Percentiles rank a stretch among this genome's conserved stretches.
These are phyloP conservation scores for Neurospora sp. DNA, from an alignment of 495 filamentous ascomycete species.

Conservation along the genomic window DNA sequence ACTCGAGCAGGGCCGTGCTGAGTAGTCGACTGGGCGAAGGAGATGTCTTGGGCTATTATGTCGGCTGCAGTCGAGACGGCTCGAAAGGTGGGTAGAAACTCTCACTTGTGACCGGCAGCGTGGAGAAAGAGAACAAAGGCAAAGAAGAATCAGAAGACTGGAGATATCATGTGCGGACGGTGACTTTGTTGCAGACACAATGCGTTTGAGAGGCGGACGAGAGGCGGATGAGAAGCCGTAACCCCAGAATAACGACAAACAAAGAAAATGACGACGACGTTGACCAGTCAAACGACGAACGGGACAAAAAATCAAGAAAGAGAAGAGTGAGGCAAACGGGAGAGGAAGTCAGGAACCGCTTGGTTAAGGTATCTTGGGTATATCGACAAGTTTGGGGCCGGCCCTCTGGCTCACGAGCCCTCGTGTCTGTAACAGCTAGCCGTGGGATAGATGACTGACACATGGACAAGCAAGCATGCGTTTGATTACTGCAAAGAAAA, in stretches of 20 bases:
- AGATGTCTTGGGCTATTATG: neutral
- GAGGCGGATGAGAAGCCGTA: neutral
- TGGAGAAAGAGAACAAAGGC: neutral
- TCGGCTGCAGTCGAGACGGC: neutral
- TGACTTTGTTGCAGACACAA: neutral
- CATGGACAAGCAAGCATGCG: neutral
- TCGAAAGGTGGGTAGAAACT: neutral
- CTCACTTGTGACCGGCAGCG: neutral
- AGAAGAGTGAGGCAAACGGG: neutral
- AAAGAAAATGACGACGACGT: slow-evolving; percentile 3
- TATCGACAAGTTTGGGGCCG: neutral
- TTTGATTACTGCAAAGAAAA: neutral
- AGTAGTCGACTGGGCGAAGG: neutral
- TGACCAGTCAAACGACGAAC: slow-evolving; percentile 1
- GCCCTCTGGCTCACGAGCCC: neutral
- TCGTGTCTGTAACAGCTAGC: neutral
- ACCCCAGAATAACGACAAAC: neutral
- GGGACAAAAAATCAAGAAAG: slow-evolving; percentile 4
- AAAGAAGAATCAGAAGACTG: neutral
- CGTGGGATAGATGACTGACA: neutral
- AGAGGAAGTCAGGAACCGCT: neutral
- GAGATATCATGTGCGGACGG: neutral
- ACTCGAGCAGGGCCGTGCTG: neutral
- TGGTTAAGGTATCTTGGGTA: neutral
- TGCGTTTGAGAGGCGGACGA: neutral